phyloP scores from a whole-genome alignment of 2,329 filamentous ascomycete species.

The Aspergillus spinulosporus region DNA sequence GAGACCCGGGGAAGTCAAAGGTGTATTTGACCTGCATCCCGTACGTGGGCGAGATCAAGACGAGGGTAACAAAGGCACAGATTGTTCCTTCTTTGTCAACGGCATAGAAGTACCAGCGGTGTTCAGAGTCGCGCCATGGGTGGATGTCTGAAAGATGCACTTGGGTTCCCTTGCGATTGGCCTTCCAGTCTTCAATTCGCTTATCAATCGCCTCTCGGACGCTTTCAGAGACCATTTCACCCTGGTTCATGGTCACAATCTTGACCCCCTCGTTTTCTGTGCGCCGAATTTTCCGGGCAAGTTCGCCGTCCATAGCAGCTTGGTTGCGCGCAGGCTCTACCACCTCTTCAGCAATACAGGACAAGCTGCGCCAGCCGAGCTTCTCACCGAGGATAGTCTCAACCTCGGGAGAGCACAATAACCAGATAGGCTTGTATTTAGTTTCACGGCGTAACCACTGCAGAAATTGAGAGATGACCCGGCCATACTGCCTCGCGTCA shows the following conservation, averaged over 20 bases:
- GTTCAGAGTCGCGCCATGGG: slow-evolving; percentile 80
- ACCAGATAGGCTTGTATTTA: slow-evolving; percentile 79
- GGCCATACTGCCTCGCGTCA: slow-evolving; percentile 71
- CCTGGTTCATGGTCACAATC: slow-evolving; percentile 70
- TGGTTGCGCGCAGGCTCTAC: slow-evolving; percentile 71
- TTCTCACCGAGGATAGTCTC: slow-evolving; percentile 78
- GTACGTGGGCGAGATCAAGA: slow-evolving; percentile 74
- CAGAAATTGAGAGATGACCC: slow-evolving; percentile 72
- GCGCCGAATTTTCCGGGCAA: slow-evolving; percentile 74
- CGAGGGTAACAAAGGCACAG: slow-evolving; percentile 75
- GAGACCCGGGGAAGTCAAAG: slow-evolving; percentile 85
- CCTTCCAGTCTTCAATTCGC: slow-evolving; percentile 76
- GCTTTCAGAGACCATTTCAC: slow-evolving; percentile 63
- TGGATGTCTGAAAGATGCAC: slow-evolving; percentile 87
- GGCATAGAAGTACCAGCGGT: slow-evolving; percentile 83
- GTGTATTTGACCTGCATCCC: slow-evolving; percentile 96
- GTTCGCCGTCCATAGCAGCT: slow-evolving; percentile 63
- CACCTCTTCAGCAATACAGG: slow-evolving; percentile 84
- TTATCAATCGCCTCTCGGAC: slow-evolving; percentile 69
- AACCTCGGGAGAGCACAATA: slow-evolving; percentile 75
- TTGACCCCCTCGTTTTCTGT: slow-evolving; percentile 83
- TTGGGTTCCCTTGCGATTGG: slow-evolving; percentile 76
- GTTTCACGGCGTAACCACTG: slow-evolving; percentile 71
- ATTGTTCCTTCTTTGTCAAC: slow-evolving; percentile 71
- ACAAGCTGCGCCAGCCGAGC: slow-evolving; percentile 84